phyloP scores from a whole-genome alignment of 345 rosid species.

The Populus simonii region DNA sequence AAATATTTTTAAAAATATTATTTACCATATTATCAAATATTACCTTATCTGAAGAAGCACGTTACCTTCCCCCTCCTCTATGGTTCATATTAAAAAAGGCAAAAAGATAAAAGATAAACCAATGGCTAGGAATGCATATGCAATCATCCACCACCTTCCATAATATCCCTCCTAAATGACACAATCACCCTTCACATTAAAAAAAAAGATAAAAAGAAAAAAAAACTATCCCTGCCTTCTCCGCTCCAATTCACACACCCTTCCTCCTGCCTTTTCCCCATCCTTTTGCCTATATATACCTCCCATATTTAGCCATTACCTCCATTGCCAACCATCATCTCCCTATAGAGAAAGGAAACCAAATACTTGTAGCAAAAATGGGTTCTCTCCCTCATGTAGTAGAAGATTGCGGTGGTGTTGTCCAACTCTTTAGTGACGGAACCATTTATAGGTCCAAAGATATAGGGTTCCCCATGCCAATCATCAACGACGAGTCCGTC shows the following conservation, averaged over 20 bases:
- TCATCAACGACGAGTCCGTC: conserved; percentile 35
- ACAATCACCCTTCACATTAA: neutral
- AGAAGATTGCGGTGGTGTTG: conserved; percentile 34
- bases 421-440: conserved; percentile 40
- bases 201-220: too few species aligned
- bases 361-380: conserved; percentile 1
- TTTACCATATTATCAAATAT: too few species aligned
- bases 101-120: neutral
- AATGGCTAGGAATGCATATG: conserved; percentile 1
- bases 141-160: neutral
- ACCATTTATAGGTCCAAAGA: conserved; percentile 43
- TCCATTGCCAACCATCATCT: neutral
- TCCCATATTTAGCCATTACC: neutral
- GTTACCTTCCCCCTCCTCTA: neutral
- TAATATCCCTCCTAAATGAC: neutral
- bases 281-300: neutral
- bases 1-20: too few species aligned
- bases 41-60: too few species aligned
- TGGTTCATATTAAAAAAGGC: neutral
- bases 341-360: neutral
- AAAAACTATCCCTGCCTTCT: neutral
- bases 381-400: conserved; percentile 27
- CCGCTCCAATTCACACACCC: neutral
- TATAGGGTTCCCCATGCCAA: conserved; percentile 28
- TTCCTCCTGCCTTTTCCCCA: neutral